Evolutionary conservation across 2,329 filamentous ascomycete genomes (phyloP), one percentile per base, ranked within the genome.

Genomic region (Myriosclerotinia duriaeana): DNA sequence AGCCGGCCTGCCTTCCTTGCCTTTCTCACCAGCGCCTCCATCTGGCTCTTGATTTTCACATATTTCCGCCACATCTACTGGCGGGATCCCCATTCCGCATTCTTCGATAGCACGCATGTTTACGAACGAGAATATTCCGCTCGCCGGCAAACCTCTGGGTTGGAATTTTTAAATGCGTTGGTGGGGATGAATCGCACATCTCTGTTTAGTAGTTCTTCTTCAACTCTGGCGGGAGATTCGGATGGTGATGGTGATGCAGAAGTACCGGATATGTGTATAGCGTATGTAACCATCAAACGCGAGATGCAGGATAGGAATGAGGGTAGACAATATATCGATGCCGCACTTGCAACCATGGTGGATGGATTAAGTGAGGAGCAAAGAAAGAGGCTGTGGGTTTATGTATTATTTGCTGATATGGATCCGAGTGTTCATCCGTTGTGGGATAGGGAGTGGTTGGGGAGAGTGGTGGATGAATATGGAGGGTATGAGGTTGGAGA

Each of bases 311-410:
- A 40, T 12, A 67, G 58, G 48, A 68, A 66, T 48, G 66, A 71
- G 36, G 66, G 38, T 8, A 69, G 38, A 52, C 66, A 71, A 36
- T 71, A 71, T 53, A 61, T 71, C 3, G 68, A 71, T 22, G 66
- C 56, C n/a, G 69, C 69, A 8, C 56, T 71, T 46, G 71, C 63
- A 20, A 67, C 65, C 9, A 52, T 75, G 68, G 48, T 75, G 9
- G 68, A 69, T 20, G 69, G 70, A 7, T 66, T 75, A 36, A 72
- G 69, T 14, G 50, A 34, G 8, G 68, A 67, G 40, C 72, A 75
- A 64, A 67, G 73, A 48, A 56, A 54, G 26, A 70, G 34, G 14
- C 22, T 53, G 36, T 52, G 36, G n/a, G 17, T 62, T 26, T 40
- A 44, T 62, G 15, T 62, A 20, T 40, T 62, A 12, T 62, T 62